phyloP scores from a whole-genome alignment of 2,329 filamentous ascomycete genomes.

The Thielaviopsis musarum region DNA sequence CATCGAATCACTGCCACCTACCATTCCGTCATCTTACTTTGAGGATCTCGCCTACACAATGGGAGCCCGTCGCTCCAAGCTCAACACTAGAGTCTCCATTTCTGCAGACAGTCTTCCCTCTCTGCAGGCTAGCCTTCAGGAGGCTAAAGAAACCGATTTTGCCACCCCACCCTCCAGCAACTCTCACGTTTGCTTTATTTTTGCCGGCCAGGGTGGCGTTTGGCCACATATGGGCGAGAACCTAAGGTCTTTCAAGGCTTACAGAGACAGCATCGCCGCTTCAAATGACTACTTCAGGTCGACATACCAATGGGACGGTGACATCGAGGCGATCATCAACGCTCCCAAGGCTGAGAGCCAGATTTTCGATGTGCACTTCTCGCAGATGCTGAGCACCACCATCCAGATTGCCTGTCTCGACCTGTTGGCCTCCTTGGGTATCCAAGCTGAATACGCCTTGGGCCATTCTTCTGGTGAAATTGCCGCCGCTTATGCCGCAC shows the following conservation, averaged over 20 bases:
- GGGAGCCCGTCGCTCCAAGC: conserved; percentile 25
- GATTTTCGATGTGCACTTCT: conserved; percentile 17
- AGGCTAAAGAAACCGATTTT: conserved; percentile 19
- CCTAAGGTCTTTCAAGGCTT: conserved; percentile 25
- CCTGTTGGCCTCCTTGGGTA: conserved; percentile 20
- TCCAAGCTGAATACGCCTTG: conserved; percentile 21
- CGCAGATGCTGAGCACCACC: conserved; percentile 26
- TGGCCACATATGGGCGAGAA: conserved; percentile 27
- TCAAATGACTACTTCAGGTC: conserved; percentile 17
- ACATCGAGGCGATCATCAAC: background rate
- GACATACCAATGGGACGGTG: background rate
- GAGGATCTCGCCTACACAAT: conserved; percentile 30
- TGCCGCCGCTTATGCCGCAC: conserved; percentile 26
- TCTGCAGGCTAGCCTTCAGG: conserved; percentile 8
- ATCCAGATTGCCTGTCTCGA: conserved; percentile 27
- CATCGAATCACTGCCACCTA: background rate
- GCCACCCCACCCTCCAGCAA: conserved; percentile 12
- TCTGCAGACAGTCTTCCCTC: conserved; percentile 19
- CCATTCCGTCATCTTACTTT: conserved; percentile 15
- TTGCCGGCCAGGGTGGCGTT: conserved; percentile 28
- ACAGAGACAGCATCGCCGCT: conserved; percentile 24
- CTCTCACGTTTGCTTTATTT: conserved; percentile 24
- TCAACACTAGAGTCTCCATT: conserved; percentile 17
- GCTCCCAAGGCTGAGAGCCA: background rate
- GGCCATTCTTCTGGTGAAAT: conserved; percentile 32